Conservation (phyloP, 2,329 filamentous ascomycete species). For the Colletotrichum navitas region DNA sequence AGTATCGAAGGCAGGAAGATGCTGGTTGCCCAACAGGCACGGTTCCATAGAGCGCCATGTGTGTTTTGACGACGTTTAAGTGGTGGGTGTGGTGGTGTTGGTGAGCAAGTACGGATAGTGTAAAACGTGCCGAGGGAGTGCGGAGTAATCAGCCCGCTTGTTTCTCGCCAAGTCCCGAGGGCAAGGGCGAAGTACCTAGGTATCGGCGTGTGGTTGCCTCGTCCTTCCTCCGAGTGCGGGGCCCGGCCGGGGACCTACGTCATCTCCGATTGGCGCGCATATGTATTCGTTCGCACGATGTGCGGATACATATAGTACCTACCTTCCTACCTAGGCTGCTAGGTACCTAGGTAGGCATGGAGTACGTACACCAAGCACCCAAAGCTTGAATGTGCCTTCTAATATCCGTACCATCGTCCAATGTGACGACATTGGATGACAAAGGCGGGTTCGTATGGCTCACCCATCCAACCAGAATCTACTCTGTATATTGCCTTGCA, state of each 20-base stretch:
- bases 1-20: not conserved
- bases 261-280: conserved; percentile 37
- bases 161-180: conserved; percentile 29
- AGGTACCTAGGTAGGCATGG: rapidly evolving
- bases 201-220: not conserved
- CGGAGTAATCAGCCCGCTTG: conserved; percentile 2
- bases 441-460: too few species aligned
- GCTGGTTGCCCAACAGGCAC: conserved; percentile 4
- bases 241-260: not conserved
- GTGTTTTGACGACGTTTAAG: conserved; percentile 21
- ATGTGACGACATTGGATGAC: conserved; percentile 28
- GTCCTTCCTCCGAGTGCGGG: not conserved
- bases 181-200: too few species aligned
- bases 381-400: conserved; percentile 32
- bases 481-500: too few species aligned
- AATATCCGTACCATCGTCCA: not conserved
- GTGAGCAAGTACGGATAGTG: too few species aligned
- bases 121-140: not conserved
- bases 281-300: not conserved
- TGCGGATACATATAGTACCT: too few species aligned
- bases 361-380: not conserved
- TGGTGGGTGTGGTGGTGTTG: not conserved
- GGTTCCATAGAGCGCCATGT: too few species aligned
- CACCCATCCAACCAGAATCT: not conserved
- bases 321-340: too few species aligned